Evolutionary conservation across 2,329 filamentous ascomycete species (phyloP), one percentile per base, ranked within the genome.

Genomic region (Purpureocillium lavendulum): DNA sequence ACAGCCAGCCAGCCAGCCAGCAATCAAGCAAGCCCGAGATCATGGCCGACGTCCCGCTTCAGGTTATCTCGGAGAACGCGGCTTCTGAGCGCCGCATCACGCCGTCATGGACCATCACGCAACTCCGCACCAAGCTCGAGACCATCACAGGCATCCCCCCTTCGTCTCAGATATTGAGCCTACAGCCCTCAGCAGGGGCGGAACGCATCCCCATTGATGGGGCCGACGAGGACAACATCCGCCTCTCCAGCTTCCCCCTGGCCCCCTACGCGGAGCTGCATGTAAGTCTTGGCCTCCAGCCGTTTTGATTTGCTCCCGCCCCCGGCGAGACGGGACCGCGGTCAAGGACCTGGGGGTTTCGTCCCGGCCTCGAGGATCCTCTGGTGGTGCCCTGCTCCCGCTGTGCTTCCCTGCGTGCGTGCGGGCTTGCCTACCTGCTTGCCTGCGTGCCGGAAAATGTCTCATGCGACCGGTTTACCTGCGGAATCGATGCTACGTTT

Each of bases 91-190:
- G 90, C 45, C 86, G 92, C 50, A 80, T 97, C 59, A 90, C 87
- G 18, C 90, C 90, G 12, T 83, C 89, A 50, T 98, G 92, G 92
- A 83, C 82, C 45, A 83, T 98, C 56, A 71, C 75, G 40, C 81
- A 87, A 53, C 74, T 97, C 53, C 95, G 90, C 67, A 66, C 73
- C 39, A 94, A 92, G 62, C 80, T 98, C 38, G 90, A 97, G 64
- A 84, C 87, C 45, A 82, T 97, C 64, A 97, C 90, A 2, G 92
- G 92, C 45, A 80, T 97, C 30, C 90, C 92, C 13, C 85, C 89
- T 10, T 75, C 74, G 24, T 80, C 74, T 44, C 92, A 97, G 61
- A 77, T 71, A 45, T 73, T 98, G 45, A 80, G 71, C 24, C 70
- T 96, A 56, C 85, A 82, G 58, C 68, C 80, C 13, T 42, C 49